Conservation (phyloP, 2,329 filamentous ascomycete species). For the Aspergillus ibericus region DNA sequence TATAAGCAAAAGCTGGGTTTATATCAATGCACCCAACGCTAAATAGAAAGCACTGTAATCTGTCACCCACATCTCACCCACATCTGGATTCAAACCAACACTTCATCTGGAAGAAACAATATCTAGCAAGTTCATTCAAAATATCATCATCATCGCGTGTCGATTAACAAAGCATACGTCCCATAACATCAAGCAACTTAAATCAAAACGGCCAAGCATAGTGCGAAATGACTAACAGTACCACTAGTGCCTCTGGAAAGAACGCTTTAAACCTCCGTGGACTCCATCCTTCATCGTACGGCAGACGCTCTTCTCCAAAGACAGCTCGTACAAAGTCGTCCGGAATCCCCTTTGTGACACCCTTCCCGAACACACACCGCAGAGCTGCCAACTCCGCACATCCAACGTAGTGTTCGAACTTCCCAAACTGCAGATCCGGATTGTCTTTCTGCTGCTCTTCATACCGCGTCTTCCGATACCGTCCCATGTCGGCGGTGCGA, state of each 20-base stretch:
- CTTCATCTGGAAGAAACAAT: too few relatives aligned
- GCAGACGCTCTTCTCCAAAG: constrained; percentile 19
- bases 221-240: constrained; percentile 10
- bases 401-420: constrained; percentile 9
- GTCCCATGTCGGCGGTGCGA: constrained; percentile 6
- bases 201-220: constrained; percentile 17
- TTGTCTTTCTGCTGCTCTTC: constrained; percentile 10
- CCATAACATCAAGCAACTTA: neutral
- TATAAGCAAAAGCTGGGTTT: too few relatives aligned
- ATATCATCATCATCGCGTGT: neutral
- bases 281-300: constrained; percentile 18
- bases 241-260: constrained; percentile 8
- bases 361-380: constrained; percentile 13
- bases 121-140: neutral
- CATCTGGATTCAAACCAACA: too few relatives aligned
- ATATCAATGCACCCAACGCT: too few relatives aligned
- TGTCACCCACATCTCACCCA: too few relatives aligned
- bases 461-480: constrained; percentile 12
- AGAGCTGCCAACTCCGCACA: constrained; percentile 14
- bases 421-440: constrained; percentile 5
- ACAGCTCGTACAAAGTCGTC: constrained; percentile 14
- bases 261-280: constrained; percentile 10
- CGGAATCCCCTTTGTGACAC: constrained; percentile 9
- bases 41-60: too few relatives aligned
- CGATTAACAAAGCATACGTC: neutral